Evolutionary conservation across 495 filamentous ascomycete species (phyloP), one percentile per base, ranked within the genome.

Genomic region (Penicillium ochrochloron): DNA sequence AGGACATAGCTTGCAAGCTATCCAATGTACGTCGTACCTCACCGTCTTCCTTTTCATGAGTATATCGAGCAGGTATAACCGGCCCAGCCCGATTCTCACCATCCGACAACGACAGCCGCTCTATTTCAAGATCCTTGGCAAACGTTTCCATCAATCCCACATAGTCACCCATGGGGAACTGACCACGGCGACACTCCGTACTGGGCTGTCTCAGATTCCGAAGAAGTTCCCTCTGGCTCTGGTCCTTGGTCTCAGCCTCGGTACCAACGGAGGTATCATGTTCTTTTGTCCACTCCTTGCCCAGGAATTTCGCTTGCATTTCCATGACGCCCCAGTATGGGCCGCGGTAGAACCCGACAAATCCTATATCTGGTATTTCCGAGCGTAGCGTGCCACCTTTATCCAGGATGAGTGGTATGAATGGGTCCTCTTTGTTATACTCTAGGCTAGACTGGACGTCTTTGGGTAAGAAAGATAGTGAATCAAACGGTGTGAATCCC

Each of bases 241-340:
- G 10, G 12, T 39, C 15, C 37, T 41, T 41, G 14, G 37, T 29
- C 14, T 73, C 65, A 39, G 65, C 46, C 25, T 27, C 56, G 21
- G 11, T 41, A 2, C 5, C 9, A 31, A 5, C 14, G 39, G 7
- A 48, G 8, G 57, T 31, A 39, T 64, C 54, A 0, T 51, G 61
- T 14, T 23, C 34, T 55, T 51, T 67, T 2, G 57, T 21, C 81
- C 85, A 87, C 17, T 69, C 56, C 5, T 71, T 60, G 0, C 82
- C 83, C 3, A 95, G 69, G 61, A 88, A 86, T 15, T 88, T 85
- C 0, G 92, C 90, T 75, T 96, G 93, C 85, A 93, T 88, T 70
- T 97, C 93, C 83, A 94, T 90, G 1, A 91, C 84, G 0, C 89
- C 90, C 90, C 92, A 97, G 74, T 90, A 96, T 0, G 93, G 91